Percentiles rank a stretch among this genome's conserved stretches.
phyloP scores from a whole-genome alignment of 2,329 filamentous ascomycete species.

The Cylindrodendrum hubeiense region DNA sequence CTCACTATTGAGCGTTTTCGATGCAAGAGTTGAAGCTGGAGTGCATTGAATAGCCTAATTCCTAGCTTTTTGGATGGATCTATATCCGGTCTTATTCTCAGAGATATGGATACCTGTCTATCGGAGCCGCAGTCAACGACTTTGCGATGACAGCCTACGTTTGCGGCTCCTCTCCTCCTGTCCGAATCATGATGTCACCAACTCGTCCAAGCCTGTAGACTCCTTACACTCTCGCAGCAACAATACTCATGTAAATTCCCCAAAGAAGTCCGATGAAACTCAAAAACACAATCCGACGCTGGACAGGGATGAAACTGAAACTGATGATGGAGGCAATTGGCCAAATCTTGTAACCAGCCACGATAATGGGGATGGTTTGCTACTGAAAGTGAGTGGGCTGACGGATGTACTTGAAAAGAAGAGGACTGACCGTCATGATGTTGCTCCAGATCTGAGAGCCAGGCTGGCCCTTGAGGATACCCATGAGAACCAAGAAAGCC shows the following conservation, averaged over 20 bases:
- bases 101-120: not conserved
- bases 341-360: conserved; percentile 66
- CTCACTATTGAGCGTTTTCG: no score
- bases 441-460: conserved; percentile 53
- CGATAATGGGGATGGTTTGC: conserved; percentile 62
- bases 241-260: conserved; percentile 65
- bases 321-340: conserved; percentile 64
- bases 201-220: not conserved
- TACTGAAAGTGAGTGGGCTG: conserved; percentile 29
- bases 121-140: not conserved
- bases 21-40: not conserved
- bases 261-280: conserved; percentile 62
- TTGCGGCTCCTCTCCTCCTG: not conserved
- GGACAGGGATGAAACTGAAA: conserved; percentile 63
- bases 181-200: no score
- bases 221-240: conserved; percentile 55
- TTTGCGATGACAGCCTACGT: not conserved
- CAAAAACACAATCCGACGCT: conserved; percentile 62
- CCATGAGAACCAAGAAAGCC: conserved; percentile 62
- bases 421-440: conserved; percentile 48
- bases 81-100: not conserved
- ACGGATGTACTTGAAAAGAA: not conserved
- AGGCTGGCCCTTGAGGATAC: conserved; percentile 57
- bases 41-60: not conserved
- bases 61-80: not conserved